A percentile compares a stretch with the other conserved stretches of the same genome.
phyloP scores from a whole-genome alignment of 176 grass and related monocot species.

The Tillandsia leiboldiana region DNA sequence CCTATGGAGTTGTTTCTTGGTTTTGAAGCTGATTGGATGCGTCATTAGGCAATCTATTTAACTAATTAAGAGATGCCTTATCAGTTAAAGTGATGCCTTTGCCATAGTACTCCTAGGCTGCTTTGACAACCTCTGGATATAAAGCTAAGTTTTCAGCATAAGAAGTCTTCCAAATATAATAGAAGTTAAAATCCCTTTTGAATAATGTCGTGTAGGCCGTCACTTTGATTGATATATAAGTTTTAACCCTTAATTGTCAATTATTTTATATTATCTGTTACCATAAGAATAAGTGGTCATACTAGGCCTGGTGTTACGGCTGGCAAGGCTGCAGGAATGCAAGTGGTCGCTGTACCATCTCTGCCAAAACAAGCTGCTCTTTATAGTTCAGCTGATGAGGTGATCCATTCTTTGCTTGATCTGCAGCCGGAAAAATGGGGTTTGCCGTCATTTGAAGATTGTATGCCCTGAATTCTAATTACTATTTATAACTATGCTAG shows the following conservation, averaged over 20 bases:
- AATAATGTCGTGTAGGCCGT: not conserved
- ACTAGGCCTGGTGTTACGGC: slow-evolving; percentile 61
- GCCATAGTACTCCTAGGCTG: too few relatives aligned
- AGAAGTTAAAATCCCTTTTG: not conserved
- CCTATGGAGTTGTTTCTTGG: too few relatives aligned
- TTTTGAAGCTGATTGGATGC: too few relatives aligned
- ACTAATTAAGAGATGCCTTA: too few relatives aligned
- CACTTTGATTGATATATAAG: not conserved
- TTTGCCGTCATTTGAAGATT: slow-evolving; percentile 75
- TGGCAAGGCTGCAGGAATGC: slow-evolving; percentile 87
- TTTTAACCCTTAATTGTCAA: slow-evolving; percentile 2
- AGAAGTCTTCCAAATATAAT: too few relatives aligned
- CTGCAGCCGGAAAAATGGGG: slow-evolving; percentile 83
- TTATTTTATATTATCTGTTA: not conserved
- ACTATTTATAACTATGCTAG: slow-evolving; percentile 15
- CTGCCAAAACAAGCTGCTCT: slow-evolving; percentile 60
- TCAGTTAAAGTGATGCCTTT: too few relatives aligned
- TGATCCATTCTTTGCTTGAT: slow-evolving; percentile 91
- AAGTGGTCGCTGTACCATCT: slow-evolving; percentile 83
- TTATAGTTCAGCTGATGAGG: slow-evolving; percentile 65
- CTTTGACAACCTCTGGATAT: too few relatives aligned
- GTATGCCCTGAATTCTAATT: slow-evolving; percentile 38
- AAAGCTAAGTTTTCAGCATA: too few relatives aligned
- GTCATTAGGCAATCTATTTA: too few relatives aligned
- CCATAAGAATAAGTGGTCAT: slow-evolving; percentile 25